phyloP scores from a whole-genome alignment of 148 eudicot genomes.

The Nyssa sinensis region DNA sequence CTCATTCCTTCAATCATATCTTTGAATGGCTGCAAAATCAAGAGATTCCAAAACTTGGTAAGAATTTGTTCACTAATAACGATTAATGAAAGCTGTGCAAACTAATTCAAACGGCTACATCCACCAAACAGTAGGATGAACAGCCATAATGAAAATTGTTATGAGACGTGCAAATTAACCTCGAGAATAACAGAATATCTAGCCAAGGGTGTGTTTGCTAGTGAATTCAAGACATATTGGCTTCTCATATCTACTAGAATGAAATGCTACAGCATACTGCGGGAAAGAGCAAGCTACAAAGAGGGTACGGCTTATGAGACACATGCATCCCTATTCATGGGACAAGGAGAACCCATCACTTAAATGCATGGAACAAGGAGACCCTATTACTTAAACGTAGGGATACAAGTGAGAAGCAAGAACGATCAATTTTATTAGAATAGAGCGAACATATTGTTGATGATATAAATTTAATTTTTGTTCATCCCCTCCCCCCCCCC shows the following conservation, averaged over 20 bases:
- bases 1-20: conserved; percentile 99
- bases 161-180: not conserved
- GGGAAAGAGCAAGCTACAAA: not conserved
- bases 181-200: not conserved
- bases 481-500: too few relatives aligned
- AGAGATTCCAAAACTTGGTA: not conserved
- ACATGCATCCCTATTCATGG: not conserved
- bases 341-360: too few relatives aligned
- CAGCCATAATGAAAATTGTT: not conserved
- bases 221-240: not conserved
- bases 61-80: not conserved
- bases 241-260: not conserved
- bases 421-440: too few relatives aligned
- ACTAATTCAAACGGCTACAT: not conserved
- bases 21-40: conserved; percentile 76
- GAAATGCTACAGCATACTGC: not conserved
- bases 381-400: too few relatives aligned
- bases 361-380: too few relatives aligned
- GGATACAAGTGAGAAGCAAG: not conserved
- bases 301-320: not conserved
- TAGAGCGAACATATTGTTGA: not conserved
- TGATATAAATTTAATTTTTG: too few relatives aligned
- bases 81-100: not conserved
- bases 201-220: not conserved
- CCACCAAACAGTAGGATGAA: not conserved